These are phyloP conservation scores for Nemania sp. DNA, from an alignment of 2,329 filamentous ascomycete species.

Conservation along the genomic window DNA sequence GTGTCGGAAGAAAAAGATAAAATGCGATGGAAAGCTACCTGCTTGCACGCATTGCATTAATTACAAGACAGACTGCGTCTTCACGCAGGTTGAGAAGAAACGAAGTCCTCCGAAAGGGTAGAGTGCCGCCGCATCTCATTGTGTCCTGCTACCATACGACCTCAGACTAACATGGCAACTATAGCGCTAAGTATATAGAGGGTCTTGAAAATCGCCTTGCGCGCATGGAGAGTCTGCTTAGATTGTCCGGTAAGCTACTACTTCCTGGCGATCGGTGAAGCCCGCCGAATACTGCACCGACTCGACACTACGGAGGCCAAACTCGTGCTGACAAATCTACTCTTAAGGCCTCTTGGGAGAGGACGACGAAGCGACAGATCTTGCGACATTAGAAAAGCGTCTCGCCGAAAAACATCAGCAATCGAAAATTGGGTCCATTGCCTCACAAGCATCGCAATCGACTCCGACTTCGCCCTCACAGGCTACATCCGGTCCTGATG, in stretches of 20 bases:
- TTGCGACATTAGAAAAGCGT: conserved; percentile 87
- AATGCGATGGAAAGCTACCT: conserved; percentile 96
- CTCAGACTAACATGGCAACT: conserved; percentile 13
- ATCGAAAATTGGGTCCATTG: conserved; percentile 63
- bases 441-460: conserved; percentile 61
- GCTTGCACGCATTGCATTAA: conserved; percentile 96
- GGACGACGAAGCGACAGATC: conserved; percentile 87
- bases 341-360: conserved; percentile 80
- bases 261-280: not conserved
- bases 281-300: not conserved
- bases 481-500: conserved; percentile 58
- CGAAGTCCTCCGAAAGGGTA: conserved; percentile 96
- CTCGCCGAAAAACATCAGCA: conserved; percentile 68
- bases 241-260: conserved; percentile 74
- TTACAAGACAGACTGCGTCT: conserved; percentile 97
- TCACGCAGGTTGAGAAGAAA: conserved; percentile 99
- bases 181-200: conserved; percentile 95
- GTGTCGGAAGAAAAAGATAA: conserved; percentile 77
- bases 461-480: conserved; percentile 66
- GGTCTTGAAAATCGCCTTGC: conserved; percentile 92
- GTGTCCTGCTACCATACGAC: not conserved
- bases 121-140: conserved; percentile 42
- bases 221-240: conserved; percentile 93
- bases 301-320: not conserved
- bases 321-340: conserved; percentile 44